phyloP scores from a whole-genome alignment of 768 basidiomycete species.

The Pleurotus eryngii region DNA sequence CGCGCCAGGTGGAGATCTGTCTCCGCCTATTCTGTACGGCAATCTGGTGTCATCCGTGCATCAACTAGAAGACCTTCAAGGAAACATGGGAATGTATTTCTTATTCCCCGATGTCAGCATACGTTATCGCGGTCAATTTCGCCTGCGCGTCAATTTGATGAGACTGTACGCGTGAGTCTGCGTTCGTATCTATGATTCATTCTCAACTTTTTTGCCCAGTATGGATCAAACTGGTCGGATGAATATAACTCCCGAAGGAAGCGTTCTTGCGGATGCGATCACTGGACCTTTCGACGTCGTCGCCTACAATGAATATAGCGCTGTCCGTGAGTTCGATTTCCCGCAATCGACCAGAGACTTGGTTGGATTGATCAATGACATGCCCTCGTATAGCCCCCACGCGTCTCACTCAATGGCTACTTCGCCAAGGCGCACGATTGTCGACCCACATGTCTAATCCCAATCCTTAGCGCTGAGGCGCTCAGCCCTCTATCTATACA shows the following conservation, averaged over 20 bases:
- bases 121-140: slow-evolving; percentile 71
- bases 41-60: slow-evolving; percentile 83
- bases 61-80: slow-evolving; percentile 75
- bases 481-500: too few relatives aligned
- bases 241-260: slow-evolving; percentile 55
- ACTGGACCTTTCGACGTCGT: slow-evolving; percentile 81
- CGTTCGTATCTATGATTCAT: slow-evolving; percentile 11
- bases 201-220: slow-evolving; percentile 21
- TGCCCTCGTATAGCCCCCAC: slow-evolving; percentile 35
- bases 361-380: neutral
- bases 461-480: slow-evolving; percentile 4
- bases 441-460: slow-evolving; percentile 34
- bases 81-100: slow-evolving; percentile 81
- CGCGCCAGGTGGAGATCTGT: slow-evolving; percentile 40
- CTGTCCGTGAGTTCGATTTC: slow-evolving; percentile 52
- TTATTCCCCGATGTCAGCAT: slow-evolving; percentile 90
- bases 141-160: slow-evolving; percentile 70
- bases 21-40: slow-evolving; percentile 73
- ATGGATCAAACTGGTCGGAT: slow-evolving; percentile 49
- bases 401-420: slow-evolving; percentile 47
- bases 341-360: neutral
- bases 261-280: slow-evolving; percentile 64
- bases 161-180: slow-evolving; percentile 68
- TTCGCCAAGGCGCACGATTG: slow-evolving; percentile 53
- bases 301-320: slow-evolving; percentile 68